Conservation (phyloP, 805 yeast genomes). For the Starmerella sirachaensis region DNA sequence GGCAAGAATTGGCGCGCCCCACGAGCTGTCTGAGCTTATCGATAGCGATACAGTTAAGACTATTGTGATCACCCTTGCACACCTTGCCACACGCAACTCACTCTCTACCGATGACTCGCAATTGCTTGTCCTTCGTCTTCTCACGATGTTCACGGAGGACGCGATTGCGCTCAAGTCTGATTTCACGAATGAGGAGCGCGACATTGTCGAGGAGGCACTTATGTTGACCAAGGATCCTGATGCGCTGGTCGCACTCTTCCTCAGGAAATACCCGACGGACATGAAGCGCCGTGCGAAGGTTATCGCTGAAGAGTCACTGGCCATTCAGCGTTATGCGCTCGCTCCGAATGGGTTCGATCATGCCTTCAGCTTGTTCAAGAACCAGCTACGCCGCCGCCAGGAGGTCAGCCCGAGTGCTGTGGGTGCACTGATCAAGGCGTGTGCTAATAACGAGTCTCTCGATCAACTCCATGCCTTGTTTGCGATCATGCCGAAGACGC, state of each 20-base stretch:
- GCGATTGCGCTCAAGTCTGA: conserved; percentile 3
- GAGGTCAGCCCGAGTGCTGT: conserved; percentile 12
- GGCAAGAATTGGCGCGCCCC: conserved; percentile 15
- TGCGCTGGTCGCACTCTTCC: conserved; percentile 2
- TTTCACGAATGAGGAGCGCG: conserved; percentile 4
- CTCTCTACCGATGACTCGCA: conserved; percentile 9
- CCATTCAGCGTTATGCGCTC: conserved; percentile 15
- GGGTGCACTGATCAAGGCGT: conserved; percentile 10
- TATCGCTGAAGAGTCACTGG: conserved; percentile 6
- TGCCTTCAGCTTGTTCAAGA: conserved; percentile 16
- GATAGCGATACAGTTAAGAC: conserved; percentile 2
- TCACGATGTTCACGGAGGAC: conserved; percentile 16
- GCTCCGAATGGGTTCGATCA: conserved; percentile 17
- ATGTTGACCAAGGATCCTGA: neutral
- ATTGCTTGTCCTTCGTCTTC: conserved; percentile 1
- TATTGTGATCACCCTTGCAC: conserved; percentile 4
- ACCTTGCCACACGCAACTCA: conserved; percentile 1
- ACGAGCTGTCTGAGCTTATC: conserved; percentile 7
- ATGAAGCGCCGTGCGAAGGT: neutral
- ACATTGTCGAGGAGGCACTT: conserved; percentile 10
- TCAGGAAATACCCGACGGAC: neutral
- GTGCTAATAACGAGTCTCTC: neutral
- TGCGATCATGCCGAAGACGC: conserved; percentile 2
- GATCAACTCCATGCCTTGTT: conserved; percentile 2
- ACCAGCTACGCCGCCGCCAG: conserved; percentile 7